A percentile compares a stretch with the other conserved stretches of the same genome.
phyloP scores from a whole-genome alignment of 345 rosid genomes.

The Eucalyptus regnans region DNA sequence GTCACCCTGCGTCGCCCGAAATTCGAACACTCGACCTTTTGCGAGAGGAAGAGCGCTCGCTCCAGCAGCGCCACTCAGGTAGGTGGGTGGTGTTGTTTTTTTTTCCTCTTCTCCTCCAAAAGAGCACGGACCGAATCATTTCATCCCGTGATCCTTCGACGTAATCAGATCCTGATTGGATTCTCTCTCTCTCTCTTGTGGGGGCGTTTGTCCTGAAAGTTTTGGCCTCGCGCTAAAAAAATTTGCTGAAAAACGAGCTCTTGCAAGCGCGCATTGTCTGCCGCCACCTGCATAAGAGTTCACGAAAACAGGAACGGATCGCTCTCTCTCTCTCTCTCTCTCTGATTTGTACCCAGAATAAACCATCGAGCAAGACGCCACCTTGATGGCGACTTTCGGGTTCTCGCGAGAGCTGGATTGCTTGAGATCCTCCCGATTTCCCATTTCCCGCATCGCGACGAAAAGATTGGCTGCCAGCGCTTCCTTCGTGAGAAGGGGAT shows the following conservation, averaged over 20 bases:
- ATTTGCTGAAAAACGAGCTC: neutral
- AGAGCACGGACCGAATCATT: neutral
- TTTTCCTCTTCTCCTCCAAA: accelerated
- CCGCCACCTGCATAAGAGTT: neutral
- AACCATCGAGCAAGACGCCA: neutral
- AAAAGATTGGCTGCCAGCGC: neutral
- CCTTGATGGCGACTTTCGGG: neutral
- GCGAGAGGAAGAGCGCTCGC: too few species aligned
- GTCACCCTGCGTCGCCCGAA: too few species aligned
- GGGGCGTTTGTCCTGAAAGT: neutral
- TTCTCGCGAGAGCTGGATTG: neutral
- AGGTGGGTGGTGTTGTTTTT: neutral
- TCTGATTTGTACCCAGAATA: neutral
- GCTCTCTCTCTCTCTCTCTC: neutral
- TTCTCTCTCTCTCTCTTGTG: neutral
- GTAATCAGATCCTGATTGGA: neutral
- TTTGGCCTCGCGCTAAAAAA: neutral
- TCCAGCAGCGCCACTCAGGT: too few species aligned
- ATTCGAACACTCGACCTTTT: too few species aligned
- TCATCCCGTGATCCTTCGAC: neutral
- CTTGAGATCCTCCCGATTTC: neutral
- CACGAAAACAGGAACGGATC: neutral
- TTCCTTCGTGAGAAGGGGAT: neutral
- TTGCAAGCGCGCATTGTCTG: neutral
- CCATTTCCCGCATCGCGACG: neutral